Evolutionary conservation across 2,329 filamentous ascomycete species (phyloP), one percentile per base, ranked within the genome.

Genomic region (Ceratocystis papillata): DNA sequence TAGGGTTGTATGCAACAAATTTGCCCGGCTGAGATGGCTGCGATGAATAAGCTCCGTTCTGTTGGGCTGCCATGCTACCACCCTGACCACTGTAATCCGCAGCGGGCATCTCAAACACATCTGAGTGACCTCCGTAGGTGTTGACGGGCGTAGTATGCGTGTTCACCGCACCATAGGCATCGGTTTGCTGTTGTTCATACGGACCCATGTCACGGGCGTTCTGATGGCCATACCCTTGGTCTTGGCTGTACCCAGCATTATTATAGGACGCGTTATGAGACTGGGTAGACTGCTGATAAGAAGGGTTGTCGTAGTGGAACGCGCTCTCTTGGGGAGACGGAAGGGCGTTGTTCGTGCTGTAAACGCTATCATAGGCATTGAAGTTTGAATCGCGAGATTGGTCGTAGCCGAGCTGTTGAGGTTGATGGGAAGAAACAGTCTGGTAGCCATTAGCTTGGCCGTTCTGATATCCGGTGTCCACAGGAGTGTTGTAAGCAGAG

Each of bases 81-180:
- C 64, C 64, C 15, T 61, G 25, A 22, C 57, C 63, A n/a, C 46
- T 71, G 70, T 41, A 73, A 72, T 33, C 63, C 7, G 63, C 63
- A 15, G 66, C 68, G 5, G 72, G 70, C 1, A 71, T 70, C 41
- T 63, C 57, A 22, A 67, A 48, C 55, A 69, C 44, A 61, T 65
- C 60, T 63, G 70, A 65, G 68, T 70, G 68, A 50, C 67, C 66
- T 62, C 37, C 65, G 62, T 68, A 69, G 12, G 62, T 68, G n/a
- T 69, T 71, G 22, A 72, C 69, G 20, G 71, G 74, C 50, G 75
- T 33, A 37, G 45, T 17, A 3, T 65, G 64, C 17, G 44, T 25
- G 41, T 46, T 65, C 53, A 65, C 41, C 2, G n/a, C 50, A 30
- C 48, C 59, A 37, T 67, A 64, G 10, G 53, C 55, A 25, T 46